phyloP scores from a whole-genome alignment of 768 basidiomycete species.

The Vararia minispora region DNA sequence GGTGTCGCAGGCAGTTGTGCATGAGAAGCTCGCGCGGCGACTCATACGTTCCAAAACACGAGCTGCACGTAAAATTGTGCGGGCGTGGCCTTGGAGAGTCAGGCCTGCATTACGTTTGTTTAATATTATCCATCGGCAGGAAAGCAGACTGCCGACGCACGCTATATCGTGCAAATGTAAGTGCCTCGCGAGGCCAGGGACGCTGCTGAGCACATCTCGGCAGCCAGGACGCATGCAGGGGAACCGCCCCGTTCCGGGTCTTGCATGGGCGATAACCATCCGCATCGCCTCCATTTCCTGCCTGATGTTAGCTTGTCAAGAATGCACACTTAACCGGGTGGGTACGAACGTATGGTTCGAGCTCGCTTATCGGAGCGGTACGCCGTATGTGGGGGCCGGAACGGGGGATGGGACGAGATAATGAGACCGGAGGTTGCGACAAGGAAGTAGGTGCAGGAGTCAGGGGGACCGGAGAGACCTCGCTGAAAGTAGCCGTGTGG shows the following conservation, averaged over 20 bases:
- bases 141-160: neutral
- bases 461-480: no score
- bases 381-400: neutral
- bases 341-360: constrained; percentile 10
- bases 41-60: constrained; percentile 10
- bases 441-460: no score
- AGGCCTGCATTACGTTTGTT: neutral
- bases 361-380: constrained; percentile 11
- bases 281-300: constrained; percentile 12
- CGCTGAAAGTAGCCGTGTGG: no score
- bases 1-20: constrained; percentile 9
- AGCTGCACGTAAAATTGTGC: constrained; percentile 3
- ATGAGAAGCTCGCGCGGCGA: constrained; percentile 7
- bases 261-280: constrained; percentile 5
- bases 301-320: no score
- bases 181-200: constrained; percentile 12
- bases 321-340: neutral
- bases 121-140: neutral
- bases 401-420: neutral
- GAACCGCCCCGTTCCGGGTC: constrained; percentile 5
- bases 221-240: constrained; percentile 10
- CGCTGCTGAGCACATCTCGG: constrained; percentile 6
- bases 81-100: neutral
- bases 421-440: no score
- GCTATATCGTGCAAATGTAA: constrained; percentile 12